Percentiles rank a stretch among this genome's conserved stretches.
These are phyloP conservation scores for Candida argentea DNA, from an alignment of 805 yeast genomes.

Conservation along the genomic window DNA sequence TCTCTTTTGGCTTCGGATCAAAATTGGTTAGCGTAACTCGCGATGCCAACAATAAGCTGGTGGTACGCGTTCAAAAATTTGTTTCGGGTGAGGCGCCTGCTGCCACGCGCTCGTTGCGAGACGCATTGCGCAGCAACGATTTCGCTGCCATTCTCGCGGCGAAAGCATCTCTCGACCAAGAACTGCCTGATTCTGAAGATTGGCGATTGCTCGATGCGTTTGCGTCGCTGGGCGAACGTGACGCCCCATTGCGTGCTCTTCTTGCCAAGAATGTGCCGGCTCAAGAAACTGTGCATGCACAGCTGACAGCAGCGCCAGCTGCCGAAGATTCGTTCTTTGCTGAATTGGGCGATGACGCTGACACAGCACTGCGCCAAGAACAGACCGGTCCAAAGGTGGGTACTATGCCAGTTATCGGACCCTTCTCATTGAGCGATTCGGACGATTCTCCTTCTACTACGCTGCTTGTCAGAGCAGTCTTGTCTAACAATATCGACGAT, in stretches of 20 bases:
- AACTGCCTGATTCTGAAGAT: constrained; percentile 40
- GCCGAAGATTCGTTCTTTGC: constrained; percentile 27
- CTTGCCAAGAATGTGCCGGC: not conserved
- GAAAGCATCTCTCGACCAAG: constrained; percentile 38
- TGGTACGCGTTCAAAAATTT: constrained; percentile 35
- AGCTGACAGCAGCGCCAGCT: constrained; percentile 1
- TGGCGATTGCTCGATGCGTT: constrained; percentile 55
- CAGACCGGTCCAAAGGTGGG: constrained; percentile 31
- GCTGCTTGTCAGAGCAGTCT: constrained; percentile 33
- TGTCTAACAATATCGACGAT: constrained; percentile 49
- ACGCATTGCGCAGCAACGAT: constrained; percentile 49
- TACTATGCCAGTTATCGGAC: too few species aligned
- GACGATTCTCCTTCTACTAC: constrained; percentile 33
- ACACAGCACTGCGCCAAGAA: constrained; percentile 2
- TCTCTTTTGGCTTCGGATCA: constrained; percentile 90
- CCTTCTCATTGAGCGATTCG: constrained; percentile 31
- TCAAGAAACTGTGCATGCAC: not conserved
- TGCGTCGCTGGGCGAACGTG: constrained; percentile 35
- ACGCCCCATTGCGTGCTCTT: constrained; percentile 8
- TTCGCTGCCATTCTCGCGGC: constrained; percentile 45
- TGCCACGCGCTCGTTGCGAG: constrained; percentile 33
- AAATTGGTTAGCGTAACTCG: constrained; percentile 53
- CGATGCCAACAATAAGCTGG: constrained; percentile 30
- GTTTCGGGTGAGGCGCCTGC: constrained; percentile 20
- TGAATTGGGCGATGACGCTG: constrained; percentile 19